Percentiles rank a stretch among this genome's conserved stretches.
Evolutionary conservation across 345 rosid species (phyloP).

Genomic region (Abelmoschus esculentus): DNA sequence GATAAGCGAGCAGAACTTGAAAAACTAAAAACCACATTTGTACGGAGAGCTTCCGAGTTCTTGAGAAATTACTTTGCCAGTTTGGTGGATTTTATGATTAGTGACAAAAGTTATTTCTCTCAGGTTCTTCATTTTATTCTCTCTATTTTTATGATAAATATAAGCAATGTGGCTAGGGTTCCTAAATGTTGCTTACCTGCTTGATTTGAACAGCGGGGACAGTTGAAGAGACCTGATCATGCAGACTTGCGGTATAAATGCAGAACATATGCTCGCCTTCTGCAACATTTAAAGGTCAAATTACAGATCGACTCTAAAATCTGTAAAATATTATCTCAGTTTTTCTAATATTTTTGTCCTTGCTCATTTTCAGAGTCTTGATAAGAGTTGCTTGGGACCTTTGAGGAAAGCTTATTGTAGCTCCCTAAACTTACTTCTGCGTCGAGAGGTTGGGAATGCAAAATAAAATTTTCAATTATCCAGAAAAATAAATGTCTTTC

Average conservation of each 20-base stretch:
- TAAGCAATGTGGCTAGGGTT: constrained; percentile 8
- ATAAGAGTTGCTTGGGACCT: constrained; percentile 77
- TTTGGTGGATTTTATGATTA: constrained; percentile 97
- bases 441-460: constrained; percentile 73
- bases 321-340: not conserved
- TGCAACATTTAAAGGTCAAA: constrained; percentile 88
- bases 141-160: constrained; percentile 6
- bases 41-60: constrained; percentile 89
- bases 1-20: constrained; percentile 86
- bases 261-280: constrained; percentile 96
- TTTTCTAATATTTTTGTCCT: constrained; percentile 14
- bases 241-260: constrained; percentile 98
- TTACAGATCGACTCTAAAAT: constrained; percentile 9
- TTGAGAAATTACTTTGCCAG: constrained; percentile 93
- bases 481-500: not conserved
- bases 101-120: constrained; percentile 97
- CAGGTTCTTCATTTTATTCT: constrained; percentile 43
- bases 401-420: constrained; percentile 96
- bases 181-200: constrained; percentile 13
- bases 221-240: constrained; percentile 98
- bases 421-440: constrained; percentile 94
- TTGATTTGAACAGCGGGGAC: constrained; percentile 69
- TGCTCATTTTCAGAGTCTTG: constrained; percentile 61
- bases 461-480: not conserved
- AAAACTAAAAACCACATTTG: constrained; percentile 71